phyloP scores from a whole-genome alignment of 1,284 basidiomycete genomes.

The Marasmius tenuissimus region DNA sequence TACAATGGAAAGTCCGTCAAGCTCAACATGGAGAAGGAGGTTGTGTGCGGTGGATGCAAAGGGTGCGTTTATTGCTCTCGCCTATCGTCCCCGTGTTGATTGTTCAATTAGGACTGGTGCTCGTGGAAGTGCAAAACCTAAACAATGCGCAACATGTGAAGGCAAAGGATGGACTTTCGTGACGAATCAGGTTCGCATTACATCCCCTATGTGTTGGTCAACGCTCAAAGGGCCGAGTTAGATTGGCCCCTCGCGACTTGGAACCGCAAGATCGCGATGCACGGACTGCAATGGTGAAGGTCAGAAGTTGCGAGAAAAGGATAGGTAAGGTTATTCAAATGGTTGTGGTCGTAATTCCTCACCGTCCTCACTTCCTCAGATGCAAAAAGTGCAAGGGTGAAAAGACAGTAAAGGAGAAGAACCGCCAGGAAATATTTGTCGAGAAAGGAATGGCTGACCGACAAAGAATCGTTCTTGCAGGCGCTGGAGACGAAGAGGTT shows the following conservation, averaged over 20 bases:
- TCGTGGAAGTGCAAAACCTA: constrained; percentile 77
- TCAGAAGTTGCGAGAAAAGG: constrained; percentile 84
- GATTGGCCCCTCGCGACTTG: constrained; percentile 51
- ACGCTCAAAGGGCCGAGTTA: constrained; percentile 19
- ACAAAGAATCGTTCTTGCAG: constrained; percentile 84
- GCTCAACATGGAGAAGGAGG: constrained; percentile 87
- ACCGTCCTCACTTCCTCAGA: constrained; percentile 37
- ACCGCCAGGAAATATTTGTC: constrained; percentile 81
- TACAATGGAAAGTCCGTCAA: constrained; percentile 91
- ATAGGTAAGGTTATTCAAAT: constrained; percentile 51
- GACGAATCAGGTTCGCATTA: constrained; percentile 51
- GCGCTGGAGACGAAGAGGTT: constrained; percentile 90
- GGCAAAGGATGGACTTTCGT: constrained; percentile 79
- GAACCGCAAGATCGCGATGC: constrained; percentile 61
- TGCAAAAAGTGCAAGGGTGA: constrained; percentile 96
- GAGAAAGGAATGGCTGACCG: constrained; percentile 88
- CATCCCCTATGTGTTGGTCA: background rate
- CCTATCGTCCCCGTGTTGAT: background rate
- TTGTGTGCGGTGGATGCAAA: constrained; percentile 78
- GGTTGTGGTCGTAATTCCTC: background rate
- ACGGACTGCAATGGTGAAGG: constrained; percentile 82
- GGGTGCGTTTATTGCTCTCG: constrained; percentile 53
- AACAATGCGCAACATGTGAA: constrained; percentile 79
- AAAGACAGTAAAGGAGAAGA: constrained; percentile 85
- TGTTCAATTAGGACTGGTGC: constrained; percentile 68